Evolutionary conservation across 148 eudicot species (phyloP), one percentile per base, ranked within the genome.

Genomic region (Gaultheria prostrata): DNA sequence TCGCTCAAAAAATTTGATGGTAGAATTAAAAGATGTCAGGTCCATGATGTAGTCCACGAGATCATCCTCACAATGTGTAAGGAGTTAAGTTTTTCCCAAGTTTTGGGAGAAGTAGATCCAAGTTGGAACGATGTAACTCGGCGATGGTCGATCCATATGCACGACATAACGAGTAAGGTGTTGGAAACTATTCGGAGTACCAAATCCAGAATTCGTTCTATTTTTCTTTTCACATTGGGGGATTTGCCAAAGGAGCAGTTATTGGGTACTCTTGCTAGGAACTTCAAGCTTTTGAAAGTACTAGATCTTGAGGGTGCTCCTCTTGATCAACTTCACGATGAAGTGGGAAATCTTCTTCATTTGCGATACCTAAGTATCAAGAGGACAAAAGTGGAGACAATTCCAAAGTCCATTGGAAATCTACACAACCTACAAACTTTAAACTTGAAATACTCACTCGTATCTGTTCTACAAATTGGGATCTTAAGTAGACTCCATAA

Each of bases 371-470:
- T 79, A 17, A 79, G 82, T 61, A 46, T 79, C 26, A 57, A 45
- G 70, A 3, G 59, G 8, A 79, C 67, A 35, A 35, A 17, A 1
- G 67, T 79, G 49, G 35, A n/a, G 48, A 6, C 20, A 59, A 33
- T 79, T 79, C 51, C 82, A 1, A 79, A 35, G 71, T 57, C 82
- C 10, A 39, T 79, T 18, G 71, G 82, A 12, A 56, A 79, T 39
- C 30, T 79, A 6, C 18, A 57, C 12, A 79, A 54, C 49, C 28
- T 79, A 15, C 69, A 79, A 33, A 79, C 82, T 8, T 56, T 79
- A 49, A 46, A 79, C 11, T 43, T 79, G 3, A 79, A 0, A 32
- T 0, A 9, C 6, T 54, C 82, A 1, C 30, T 10, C 0, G 82
- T 79, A 18, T 9, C 0, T 10, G 82, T 57, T 51, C 69, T 79